These are phyloP conservation scores for Pseudocercospora crystallina DNA, from an alignment of 2,329 filamentous ascomycete genomes.

Conservation along the genomic window DNA sequence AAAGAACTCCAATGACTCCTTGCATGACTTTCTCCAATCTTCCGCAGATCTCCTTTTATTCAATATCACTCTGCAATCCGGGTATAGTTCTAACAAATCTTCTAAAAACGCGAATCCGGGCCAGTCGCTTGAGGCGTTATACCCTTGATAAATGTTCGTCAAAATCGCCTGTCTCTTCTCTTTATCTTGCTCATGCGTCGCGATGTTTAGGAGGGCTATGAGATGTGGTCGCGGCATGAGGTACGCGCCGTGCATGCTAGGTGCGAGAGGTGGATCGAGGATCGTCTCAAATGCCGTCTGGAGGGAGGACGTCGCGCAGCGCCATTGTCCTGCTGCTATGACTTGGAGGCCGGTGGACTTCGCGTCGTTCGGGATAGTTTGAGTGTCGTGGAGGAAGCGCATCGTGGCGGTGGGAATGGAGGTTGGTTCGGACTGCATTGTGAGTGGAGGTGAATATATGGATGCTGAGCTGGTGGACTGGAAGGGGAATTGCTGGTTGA, in stretches of 20 bases:
- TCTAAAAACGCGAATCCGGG: slow-evolving; percentile 1
- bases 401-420: not conserved
- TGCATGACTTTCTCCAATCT: not conserved
- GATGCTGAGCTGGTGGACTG: no score
- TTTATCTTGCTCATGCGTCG: not conserved
- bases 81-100: slow-evolving; percentile 6
- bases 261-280: slow-evolving; percentile 2
- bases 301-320: slow-evolving; percentile 7
- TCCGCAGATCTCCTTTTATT: not conserved
- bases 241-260: slow-evolving; percentile 5
- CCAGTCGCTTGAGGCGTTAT: slow-evolving; percentile 3
- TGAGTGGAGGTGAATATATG: no score
- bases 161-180: not conserved
- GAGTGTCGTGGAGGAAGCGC: slow-evolving; percentile 4
- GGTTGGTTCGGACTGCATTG: no score
- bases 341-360: slow-evolving; percentile 1
- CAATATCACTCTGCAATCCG: not conserved
- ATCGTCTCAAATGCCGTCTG: slow-evolving; percentile 3
- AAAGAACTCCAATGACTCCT: not conserved
- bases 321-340: slow-evolving; percentile 5
- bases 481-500: no score
- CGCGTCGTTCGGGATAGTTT: not conserved
- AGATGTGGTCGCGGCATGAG: slow-evolving; percentile 1
- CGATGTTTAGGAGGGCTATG: not conserved
- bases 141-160: not conserved